Conservation (phyloP, 1,284 basidiomycete genomes). For the Tausonia pullulans region DNA sequence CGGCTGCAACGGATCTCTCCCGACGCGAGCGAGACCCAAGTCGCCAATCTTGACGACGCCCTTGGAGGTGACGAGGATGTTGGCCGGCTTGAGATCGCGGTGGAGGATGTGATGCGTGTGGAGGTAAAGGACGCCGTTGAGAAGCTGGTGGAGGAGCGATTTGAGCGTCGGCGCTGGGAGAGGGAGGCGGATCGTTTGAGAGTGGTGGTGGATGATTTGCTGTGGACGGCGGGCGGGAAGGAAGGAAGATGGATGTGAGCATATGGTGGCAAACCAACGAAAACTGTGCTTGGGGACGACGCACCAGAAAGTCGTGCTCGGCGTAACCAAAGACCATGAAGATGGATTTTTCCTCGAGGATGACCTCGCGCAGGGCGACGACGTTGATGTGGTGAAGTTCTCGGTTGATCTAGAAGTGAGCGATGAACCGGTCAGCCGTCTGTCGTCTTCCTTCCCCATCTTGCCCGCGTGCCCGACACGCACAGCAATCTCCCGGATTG, state of each 20-base stretch:
- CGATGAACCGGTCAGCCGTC: not conserved
- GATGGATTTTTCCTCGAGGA: constrained; percentile 93
- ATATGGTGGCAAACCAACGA: constrained; percentile 13
- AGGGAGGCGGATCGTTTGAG: constrained; percentile 63
- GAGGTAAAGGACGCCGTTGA: constrained; percentile 88
- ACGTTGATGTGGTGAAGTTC: constrained; percentile 91
- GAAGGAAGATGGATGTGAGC: constrained; percentile 16
- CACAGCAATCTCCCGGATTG: constrained; percentile 89
- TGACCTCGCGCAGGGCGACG: constrained; percentile 82
- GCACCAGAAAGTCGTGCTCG: constrained; percentile 89
- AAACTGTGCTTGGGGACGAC: constrained; percentile 26
- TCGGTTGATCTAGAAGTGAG: constrained; percentile 61
- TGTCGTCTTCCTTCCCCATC: not conserved
- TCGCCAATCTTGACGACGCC: constrained; percentile 98
- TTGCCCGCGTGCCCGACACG: constrained; percentile 29
- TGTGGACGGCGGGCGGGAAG: constrained; percentile 27
- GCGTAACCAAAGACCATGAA: constrained; percentile 99
- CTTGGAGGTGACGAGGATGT: constrained; percentile 81
- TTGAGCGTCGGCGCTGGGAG: constrained; percentile 75
- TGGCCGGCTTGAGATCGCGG: constrained; percentile 94
- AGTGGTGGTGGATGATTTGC: constrained; percentile 98
- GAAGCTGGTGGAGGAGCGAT: constrained; percentile 86
- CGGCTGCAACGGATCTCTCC: constrained; percentile 72
- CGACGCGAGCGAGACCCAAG: constrained; percentile 81
- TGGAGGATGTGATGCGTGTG: constrained; percentile 83